Conservation (phyloP, 2,329 filamentous ascomycete genomes). For the Aspergillus fructus region DNA sequence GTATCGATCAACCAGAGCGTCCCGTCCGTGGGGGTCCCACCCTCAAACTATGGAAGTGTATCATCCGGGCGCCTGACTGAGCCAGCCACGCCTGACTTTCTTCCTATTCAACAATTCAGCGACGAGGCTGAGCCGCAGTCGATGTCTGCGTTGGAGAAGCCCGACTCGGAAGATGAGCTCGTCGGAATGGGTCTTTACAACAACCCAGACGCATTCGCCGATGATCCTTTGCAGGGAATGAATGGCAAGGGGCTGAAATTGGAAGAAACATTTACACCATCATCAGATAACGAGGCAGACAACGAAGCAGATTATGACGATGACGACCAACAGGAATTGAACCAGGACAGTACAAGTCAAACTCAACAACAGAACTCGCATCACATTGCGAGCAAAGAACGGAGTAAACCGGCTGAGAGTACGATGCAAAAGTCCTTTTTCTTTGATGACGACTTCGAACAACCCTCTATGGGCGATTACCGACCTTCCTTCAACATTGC, state of each 20-base stretch:
- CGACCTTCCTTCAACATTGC: constrained; percentile 28
- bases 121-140: constrained; percentile 21
- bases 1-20: constrained; percentile 33
- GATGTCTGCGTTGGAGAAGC: constrained; percentile 53
- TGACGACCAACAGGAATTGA: constrained; percentile 46
- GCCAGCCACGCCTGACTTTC: constrained; percentile 39
- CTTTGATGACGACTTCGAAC: constrained; percentile 31
- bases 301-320: constrained; percentile 62
- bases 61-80: constrained; percentile 36
- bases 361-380: constrained; percentile 14
- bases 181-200: constrained; percentile 84
- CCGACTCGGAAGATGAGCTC: constrained; percentile 66
- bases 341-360: constrained; percentile 7
- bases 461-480: constrained; percentile 20
- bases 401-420: constrained; percentile 24
- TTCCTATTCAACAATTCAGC: constrained; percentile 37
- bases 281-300: constrained; percentile 57
- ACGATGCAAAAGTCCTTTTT: constrained; percentile 35
- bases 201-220: constrained; percentile 60
- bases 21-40: constrained; percentile 29
- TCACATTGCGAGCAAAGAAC: constrained; percentile 15
- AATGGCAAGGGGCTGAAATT: constrained; percentile 74
- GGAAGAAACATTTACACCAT: constrained; percentile 71
- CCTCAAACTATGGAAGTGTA: constrained; percentile 34
- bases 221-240: constrained; percentile 58